Percentiles rank a stretch among this genome's conserved stretches.
phyloP scores from a whole-genome alignment of 257 asterid species.

The Orobanche coerulescens region DNA sequence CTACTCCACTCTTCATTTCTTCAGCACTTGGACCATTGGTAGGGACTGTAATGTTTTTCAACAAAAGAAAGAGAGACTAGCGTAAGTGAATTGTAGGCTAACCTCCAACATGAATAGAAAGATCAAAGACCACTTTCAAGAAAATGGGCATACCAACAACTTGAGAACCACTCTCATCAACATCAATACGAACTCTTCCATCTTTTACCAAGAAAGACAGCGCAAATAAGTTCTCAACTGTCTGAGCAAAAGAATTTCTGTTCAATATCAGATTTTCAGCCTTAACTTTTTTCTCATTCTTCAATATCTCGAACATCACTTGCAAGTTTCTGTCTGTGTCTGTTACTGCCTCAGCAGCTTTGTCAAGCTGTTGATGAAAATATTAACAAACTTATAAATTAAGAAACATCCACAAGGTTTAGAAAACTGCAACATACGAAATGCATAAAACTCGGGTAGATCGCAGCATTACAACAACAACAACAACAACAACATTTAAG shows the following conservation, averaged over 20 bases:
- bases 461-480: no score
- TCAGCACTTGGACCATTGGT: slow-evolving; percentile 36
- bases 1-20: slow-evolving; percentile 31
- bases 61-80: background rate
- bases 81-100: background rate
- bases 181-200: slow-evolving; percentile 36
- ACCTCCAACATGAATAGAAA: background rate
- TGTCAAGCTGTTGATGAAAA: slow-evolving; percentile 24
- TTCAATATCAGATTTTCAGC: slow-evolving; percentile 44
- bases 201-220: slow-evolving; percentile 57
- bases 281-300: slow-evolving; percentile 26
- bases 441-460: no score
- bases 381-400: background rate
- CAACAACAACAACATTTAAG: no score
- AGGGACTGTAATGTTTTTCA: slow-evolving; percentile 35
- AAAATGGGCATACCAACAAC: slow-evolving; percentile 27
- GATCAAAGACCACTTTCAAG: background rate
- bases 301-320: slow-evolving; percentile 35
- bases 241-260: slow-evolving; percentile 45
- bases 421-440: background rate
- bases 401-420: background rate
- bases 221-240: slow-evolving; percentile 53
- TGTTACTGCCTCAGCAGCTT: slow-evolving; percentile 20
- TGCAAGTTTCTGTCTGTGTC: slow-evolving; percentile 37
- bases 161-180: slow-evolving; percentile 41